Evolutionary conservation across 768 basidiomycete genomes (phyloP).

Genomic region (Mrakia gelida): DNA sequence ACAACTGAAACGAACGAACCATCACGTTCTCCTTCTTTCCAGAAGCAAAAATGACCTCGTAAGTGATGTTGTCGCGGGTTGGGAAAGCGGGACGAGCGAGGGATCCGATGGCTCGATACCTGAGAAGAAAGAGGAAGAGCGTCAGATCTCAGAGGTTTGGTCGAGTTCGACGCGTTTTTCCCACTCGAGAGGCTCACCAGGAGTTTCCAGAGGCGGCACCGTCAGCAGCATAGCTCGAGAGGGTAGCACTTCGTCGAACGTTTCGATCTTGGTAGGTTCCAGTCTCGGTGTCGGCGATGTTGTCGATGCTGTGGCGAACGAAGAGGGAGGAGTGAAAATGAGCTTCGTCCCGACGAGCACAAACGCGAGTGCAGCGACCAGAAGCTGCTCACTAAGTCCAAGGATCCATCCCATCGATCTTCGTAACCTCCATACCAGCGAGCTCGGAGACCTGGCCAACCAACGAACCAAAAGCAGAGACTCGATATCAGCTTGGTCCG

Average conservation of each 20-base stretch:
- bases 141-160: not conserved
- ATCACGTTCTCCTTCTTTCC: not conserved
- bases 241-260: conserved; percentile 1
- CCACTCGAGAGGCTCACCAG: not conserved
- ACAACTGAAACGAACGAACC: not conserved
- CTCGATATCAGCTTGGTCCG: too few relatives aligned
- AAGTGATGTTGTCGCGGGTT: not conserved
- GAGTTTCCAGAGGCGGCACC: not conserved
- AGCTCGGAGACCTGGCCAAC: not conserved
- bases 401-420: not conserved
- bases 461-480: not conserved
- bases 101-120: not conserved
- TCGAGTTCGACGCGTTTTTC: not conserved
- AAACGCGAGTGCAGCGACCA: not conserved
- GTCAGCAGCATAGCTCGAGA: not conserved
- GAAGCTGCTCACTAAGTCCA: not conserved
- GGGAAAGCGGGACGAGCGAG: not conserved
- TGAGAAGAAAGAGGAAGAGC: not conserved
- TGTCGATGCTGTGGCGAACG: not conserved
- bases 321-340: not conserved
- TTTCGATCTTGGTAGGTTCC: conserved; percentile 15
- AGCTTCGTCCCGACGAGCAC: not conserved
- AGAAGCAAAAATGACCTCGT: not conserved
- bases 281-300: conserved; percentile 6
- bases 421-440: not conserved